phyloP scores from a whole-genome alignment of 305 asterid genomes.

The Salvia sclarea region DNA sequence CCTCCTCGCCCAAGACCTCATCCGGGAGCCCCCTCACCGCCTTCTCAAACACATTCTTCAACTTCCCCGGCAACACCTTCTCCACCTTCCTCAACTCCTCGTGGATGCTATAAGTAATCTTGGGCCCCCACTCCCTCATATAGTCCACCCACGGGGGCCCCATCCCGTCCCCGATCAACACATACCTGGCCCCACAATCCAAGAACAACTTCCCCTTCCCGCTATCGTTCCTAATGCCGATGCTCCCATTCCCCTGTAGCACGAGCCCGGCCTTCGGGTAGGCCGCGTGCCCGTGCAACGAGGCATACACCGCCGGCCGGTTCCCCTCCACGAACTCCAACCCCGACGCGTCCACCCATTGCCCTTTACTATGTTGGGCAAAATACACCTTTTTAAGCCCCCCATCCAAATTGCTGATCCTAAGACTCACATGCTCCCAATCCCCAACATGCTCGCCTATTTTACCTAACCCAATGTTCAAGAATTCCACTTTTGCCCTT shows the following conservation, averaged over 20 bases:
- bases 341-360: conserved; percentile 50
- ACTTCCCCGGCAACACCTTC: conserved; percentile 49
- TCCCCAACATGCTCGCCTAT: conserved; percentile 86
- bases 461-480: conserved; percentile 53
- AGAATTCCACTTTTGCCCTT: conserved; percentile 56
- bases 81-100: conserved; percentile 46
- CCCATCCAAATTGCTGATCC: conserved; percentile 77
- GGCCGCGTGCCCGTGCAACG: conserved; percentile 68
- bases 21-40: conserved; percentile 49
- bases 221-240: conserved; percentile 67
- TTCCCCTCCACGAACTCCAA: conserved; percentile 58
- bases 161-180: conserved; percentile 37
- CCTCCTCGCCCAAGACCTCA: conserved; percentile 68
- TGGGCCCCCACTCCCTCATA: conserved; percentile 63
- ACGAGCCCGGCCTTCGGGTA: conserved; percentile 55
- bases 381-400: conserved; percentile 60
- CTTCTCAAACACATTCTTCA: conserved; percentile 45
- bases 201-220: conserved; percentile 44
- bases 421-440: conserved; percentile 83
- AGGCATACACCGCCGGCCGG: conserved; percentile 58
- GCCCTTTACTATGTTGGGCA: conserved; percentile 68
- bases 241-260: conserved; percentile 56
- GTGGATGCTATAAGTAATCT: conserved; percentile 43
- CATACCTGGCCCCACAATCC: conserved; percentile 43
- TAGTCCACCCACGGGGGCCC: conserved; percentile 56